Evolutionary conservation across 495 filamentous ascomycete species (phyloP), one percentile per base, ranked within the genome.

Genomic region (Hypoxylon intermedium): DNA sequence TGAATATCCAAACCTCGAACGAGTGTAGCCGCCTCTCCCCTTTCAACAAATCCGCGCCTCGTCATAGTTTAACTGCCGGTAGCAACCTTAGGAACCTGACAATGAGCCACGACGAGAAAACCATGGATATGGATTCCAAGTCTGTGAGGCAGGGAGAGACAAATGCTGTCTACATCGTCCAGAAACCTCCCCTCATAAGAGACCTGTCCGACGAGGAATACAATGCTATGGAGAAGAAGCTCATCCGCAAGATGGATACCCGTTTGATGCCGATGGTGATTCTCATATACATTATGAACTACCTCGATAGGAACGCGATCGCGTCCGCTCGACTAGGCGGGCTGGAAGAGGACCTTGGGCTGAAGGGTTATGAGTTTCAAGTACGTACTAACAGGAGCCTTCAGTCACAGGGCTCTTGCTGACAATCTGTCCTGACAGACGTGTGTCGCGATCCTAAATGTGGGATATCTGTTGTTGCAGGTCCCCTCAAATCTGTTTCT

Each of bases 231-330:
- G 34, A 37, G 34, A 30, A 53, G 19, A 31, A 15, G 28, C 72
- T 86, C 12, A 72, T 77, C 20, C 77, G 81, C 60, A 87, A 85
- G 62, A 84, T 88, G 26, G 86, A 88, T 68, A 34, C 84, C 1
- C 72, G 83, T 15, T 54, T 83, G 11, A 70, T 89, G 42, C 85
- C 85, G 5, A 82, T 84, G 77, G 68, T 86, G 20, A 79, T 85
- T 48, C 60, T 87, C 51, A 87, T 87, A 79, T 88, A 88, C 65
- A 85, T 88, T 58, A 74, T 88, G 65, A 88, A 88, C 58, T 89
- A 88, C 67, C 67, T 89, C 40, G 86, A 88, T 68, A 75, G 86
- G 48, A 69, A 74, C 28, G 68, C 65, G 46, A 69, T 72, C 44
- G 67, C 63, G 6, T 56, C 67, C 0, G 69, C 69, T 21, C 69